Percentiles rank a stretch among this genome's conserved stretches.
These are phyloP conservation scores for Bacterosira constricta DNA, from an alignment of 108 stramenopile species.

Conservation along the genomic window DNA sequence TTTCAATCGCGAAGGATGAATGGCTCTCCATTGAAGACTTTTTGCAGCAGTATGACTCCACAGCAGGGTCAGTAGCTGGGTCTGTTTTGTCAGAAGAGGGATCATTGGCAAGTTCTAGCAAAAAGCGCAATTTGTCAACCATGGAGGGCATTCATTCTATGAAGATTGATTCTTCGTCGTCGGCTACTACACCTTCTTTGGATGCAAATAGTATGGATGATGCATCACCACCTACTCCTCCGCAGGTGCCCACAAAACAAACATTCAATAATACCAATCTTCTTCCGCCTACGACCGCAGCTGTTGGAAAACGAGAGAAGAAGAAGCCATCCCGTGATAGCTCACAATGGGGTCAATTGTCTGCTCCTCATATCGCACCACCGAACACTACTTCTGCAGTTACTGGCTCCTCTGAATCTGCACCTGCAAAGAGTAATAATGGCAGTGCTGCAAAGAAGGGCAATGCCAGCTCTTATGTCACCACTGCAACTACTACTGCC, in stretches of 20 bases:
- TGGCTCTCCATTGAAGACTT: constrained; percentile 59
- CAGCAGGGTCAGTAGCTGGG: neutral
- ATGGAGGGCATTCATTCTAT: constrained; percentile 14
- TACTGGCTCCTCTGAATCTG: neutral
- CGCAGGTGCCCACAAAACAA: neutral
- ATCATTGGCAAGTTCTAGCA: neutral
- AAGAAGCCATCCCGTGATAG: constrained; percentile 77
- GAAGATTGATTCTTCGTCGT: neutral
- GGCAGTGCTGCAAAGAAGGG: neutral
- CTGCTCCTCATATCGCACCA: constrained; percentile 37
- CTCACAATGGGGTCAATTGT: constrained; percentile 68
- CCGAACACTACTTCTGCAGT: neutral
- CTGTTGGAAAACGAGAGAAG: constrained; percentile 58
- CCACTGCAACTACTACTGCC: no score
- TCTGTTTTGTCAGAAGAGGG: neutral
- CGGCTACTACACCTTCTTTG: constrained; percentile 1
- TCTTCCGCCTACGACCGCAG: no score
- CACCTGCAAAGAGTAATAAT: neutral
- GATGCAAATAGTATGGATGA: no score
- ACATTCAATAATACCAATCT: neutral
- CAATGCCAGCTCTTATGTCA: neutral
- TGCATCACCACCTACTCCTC: neutral
- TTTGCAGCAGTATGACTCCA: constrained; percentile 20
- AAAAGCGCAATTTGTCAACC: constrained; percentile 41
- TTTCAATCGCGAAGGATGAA: constrained; percentile 41